Evolutionary conservation across 495 filamentous ascomycete genomes (phyloP), one percentile per base, ranked within the genome.

Genomic region (Xylaria curta): DNA sequence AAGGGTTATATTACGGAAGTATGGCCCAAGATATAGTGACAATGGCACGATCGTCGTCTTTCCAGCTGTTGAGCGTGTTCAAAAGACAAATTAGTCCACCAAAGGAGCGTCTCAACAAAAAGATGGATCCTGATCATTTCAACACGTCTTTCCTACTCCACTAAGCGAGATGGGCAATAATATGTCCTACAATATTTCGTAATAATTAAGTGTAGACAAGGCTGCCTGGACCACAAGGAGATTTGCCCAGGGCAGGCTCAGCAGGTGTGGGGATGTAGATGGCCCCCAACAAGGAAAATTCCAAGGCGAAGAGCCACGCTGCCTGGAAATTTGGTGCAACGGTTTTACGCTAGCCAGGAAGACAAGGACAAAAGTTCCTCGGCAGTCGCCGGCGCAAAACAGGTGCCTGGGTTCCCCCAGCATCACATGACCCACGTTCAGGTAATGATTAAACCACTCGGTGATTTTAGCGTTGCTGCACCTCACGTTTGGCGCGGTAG

Each of bases 131-230:
- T 24, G 6, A 26, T 36, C 56, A 36, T 42, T 13, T 15, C n/a
- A 21, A 5, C 19, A 21, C 21, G 19, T 63, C 53, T 56, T 56
- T 26, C 53, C 53, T 13, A 19, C 26, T 31, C 28, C 53, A 13
- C 53, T 24, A 26, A 31, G 26, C 53, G 53, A 31, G 12, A 31
- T 31, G 53, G 53, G 53, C 26, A 56, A 56, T n/a, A 56, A 56
- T n/a, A 56, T 56, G 24, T 17, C 13, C 7, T 8, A 17, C 15
- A 28, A 56, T 6, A 56, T 60, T 40, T 21, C 12, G 58, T 60
- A 60, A 4, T 56, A 60, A 60, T 60, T 60, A 60, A 38, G 31
- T 38, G 58, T 19, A 40, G 33, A 38, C 58, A 60, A 36, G 58
- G 58, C 33, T 38, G 21, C 19, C 33, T 36, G 15, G 8, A 7